Evolutionary conservation across 2,329 filamentous ascomycete genomes (phyloP), one percentile per base, ranked within the genome.

Genomic region (Oidium heveae): DNA sequence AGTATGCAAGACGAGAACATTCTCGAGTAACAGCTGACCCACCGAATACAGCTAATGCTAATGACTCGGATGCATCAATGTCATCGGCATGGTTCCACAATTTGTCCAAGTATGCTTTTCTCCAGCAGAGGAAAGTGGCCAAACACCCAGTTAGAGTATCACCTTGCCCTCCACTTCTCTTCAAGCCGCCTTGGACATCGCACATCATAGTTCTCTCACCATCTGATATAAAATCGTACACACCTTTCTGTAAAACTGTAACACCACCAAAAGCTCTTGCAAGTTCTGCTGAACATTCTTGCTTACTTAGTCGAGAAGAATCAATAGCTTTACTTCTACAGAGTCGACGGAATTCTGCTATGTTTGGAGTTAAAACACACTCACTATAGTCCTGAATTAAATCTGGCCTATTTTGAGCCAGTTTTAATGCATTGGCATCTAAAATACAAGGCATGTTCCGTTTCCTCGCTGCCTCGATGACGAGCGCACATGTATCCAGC

Each of bases 161-260:
- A 1, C 91, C 91, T 69, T 98, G 91, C 0, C 91, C 91, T 51
- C 89, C 91, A 56, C 85, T 89, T 59, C 91, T 74, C 76, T 98
- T 98, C 66, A 79, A 68, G 0, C 89, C 89, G 9, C 91, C 91
- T 63, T 78, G 69, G 2, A 88, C 69, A 61, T 94, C 87, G 28
- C 82, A 84, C 0, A 83, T 70, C 28, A 88, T 68, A n/a, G 84
- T 94, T 54, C 73, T 73, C 56, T 75, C 71, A 13, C 88, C 86
- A 62, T 94, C 84, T 2, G 82, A 86, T 57, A 98, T 85, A 59
- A 82, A 79, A 68, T 98, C 91, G 57, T 77, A 77, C 1, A 68
- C 66, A 1, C 91, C 91, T 71, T 98, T 98, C 66, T 95, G 85
- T 47, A 96, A 75, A 55, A 98, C 80, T 0, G 86, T 93, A 33